phyloP scores from a whole-genome alignment of 2,329 filamentous ascomycete genomes.

The Fusarium sarcochroum region DNA sequence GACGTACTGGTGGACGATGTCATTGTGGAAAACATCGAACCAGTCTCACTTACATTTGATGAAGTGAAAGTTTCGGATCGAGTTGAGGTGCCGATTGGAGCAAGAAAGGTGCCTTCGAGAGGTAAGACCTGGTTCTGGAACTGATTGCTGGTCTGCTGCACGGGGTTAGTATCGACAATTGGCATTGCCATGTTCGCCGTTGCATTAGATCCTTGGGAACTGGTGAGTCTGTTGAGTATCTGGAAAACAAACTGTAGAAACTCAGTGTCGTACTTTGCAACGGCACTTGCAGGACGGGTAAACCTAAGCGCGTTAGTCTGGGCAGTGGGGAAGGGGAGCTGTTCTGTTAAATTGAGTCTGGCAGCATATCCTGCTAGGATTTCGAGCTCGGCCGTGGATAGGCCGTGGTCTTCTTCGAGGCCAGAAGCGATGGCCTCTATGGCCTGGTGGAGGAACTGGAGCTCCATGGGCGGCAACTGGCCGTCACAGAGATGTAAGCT shows the following conservation, averaged over 20 bases:
- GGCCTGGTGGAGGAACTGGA: neutral
- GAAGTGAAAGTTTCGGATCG: neutral
- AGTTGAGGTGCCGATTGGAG: no score
- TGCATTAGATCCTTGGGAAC: no score
- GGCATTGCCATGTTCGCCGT: no score
- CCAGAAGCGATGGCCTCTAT: neutral
- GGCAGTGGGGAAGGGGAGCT: neutral
- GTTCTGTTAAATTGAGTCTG: fast-evolving
- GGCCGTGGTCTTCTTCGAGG: neutral
- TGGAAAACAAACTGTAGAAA: neutral
- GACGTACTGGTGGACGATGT: neutral
- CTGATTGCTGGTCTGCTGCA: neutral
- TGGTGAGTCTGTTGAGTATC: neutral
- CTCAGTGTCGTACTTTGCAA: neutral
- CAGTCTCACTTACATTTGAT: neutral
- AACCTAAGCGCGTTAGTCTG: neutral
- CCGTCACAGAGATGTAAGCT: neutral
- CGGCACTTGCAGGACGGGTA: neutral
- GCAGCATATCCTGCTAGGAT: neutral
- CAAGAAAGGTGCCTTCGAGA: fast-evolving
- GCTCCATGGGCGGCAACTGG: neutral
- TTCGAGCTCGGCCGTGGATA: neutral
- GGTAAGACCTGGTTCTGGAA: neutral
- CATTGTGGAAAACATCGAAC: neutral
- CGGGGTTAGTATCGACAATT: neutral